Evolutionary conservation across 2,329 filamentous ascomycete genomes (phyloP).

Genomic region (Fusarium devonianum): DNA sequence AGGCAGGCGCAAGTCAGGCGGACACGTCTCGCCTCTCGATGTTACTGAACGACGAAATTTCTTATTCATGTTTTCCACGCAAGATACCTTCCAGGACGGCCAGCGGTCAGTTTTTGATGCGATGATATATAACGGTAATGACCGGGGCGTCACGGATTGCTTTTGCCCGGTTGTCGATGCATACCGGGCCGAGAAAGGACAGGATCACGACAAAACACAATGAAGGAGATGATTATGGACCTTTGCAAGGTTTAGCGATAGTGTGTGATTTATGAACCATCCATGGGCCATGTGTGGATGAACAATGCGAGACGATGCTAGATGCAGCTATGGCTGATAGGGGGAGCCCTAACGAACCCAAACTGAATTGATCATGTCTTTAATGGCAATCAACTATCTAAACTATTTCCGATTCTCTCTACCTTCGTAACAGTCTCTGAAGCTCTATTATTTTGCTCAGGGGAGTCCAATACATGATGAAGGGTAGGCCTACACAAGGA

Average conservation of each 20-base stretch:
- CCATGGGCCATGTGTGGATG: slow-evolving; percentile 22
- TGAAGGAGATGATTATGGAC: slow-evolving; percentile 26
- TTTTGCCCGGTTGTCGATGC: slow-evolving; percentile 18
- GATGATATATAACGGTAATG: slow-evolving; percentile 40
- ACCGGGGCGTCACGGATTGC: slow-evolving; percentile 37
- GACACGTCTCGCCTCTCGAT: slow-evolving; percentile 3
- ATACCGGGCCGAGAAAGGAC: slow-evolving; percentile 8
- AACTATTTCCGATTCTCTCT: too few relatives aligned
- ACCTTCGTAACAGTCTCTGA: too few relatives aligned
- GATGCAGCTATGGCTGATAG: slow-evolving; percentile 19
- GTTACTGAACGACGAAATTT: slow-evolving; percentile 8
- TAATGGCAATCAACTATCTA: not conserved
- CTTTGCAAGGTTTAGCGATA: slow-evolving; percentile 19
- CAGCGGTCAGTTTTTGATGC: slow-evolving; percentile 29
- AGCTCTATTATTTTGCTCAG: too few relatives aligned
- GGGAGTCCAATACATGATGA: too few relatives aligned
- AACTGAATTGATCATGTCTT: slow-evolving; percentile 10
- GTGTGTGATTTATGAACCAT: slow-evolving; percentile 23
- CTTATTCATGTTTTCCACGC: slow-evolving; percentile 28
- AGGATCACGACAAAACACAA: slow-evolving; percentile 24
- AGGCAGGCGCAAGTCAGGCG: too few relatives aligned
- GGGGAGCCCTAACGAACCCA: slow-evolving; percentile 11
- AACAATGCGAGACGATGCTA: slow-evolving; percentile 24
- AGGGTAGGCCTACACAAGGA: too few relatives aligned
- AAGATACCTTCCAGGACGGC: slow-evolving; percentile 44